Evolutionary conservation across 495 filamentous ascomycete genomes (phyloP), one percentile per base, ranked within the genome.

Genomic region (Neurospora sublineolata): DNA sequence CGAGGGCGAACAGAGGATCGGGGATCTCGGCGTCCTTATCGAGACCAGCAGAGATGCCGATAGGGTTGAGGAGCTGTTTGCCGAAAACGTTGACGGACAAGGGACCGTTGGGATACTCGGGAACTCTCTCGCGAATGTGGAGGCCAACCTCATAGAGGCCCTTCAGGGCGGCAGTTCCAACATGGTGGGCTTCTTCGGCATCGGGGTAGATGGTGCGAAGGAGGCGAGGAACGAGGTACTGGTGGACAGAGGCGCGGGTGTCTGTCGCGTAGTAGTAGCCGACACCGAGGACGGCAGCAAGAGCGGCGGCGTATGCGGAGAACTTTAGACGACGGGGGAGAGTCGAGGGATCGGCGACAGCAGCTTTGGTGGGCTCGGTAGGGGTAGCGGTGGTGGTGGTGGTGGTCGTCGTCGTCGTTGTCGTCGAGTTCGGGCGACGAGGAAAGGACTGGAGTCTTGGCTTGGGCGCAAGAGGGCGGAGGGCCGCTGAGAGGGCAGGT

Each of bases 11-110:
- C 12, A 98, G 86, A 3, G 90, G 84, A 73, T 93, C 90, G 5
- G 93, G 92, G 69, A 97, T 90, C 20, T 96, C 92, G 52, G 89
- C 96, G 78, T 96, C 87, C 82, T 99, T 98, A 83, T 99, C 95
- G 18, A 99, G 87, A 40, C 95, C 95, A 10, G 92, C 96, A 8
- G 94, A 96, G 67, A 93, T 97, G 67, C 89, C 96, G 72, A 98
- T 89, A 0, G 95, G 95, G 79, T 97, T 97, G 70, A 85, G 82
- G 37, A 99, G 84, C 12, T 80, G 86, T 69, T 91, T 87, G 18
- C 92, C 94, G 77, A 97, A 98, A 23, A 99, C 88, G 80, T 88
- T 80, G 12, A 86, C 76, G 9, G 79, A 73, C 39, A 88, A 75
- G 14, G 74, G 75, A 20, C 72, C 75, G 64, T 74, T 74, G 3